phyloP scores from a whole-genome alignment of 257 asterid genomes.

The Gardenia jasminoides region DNA sequence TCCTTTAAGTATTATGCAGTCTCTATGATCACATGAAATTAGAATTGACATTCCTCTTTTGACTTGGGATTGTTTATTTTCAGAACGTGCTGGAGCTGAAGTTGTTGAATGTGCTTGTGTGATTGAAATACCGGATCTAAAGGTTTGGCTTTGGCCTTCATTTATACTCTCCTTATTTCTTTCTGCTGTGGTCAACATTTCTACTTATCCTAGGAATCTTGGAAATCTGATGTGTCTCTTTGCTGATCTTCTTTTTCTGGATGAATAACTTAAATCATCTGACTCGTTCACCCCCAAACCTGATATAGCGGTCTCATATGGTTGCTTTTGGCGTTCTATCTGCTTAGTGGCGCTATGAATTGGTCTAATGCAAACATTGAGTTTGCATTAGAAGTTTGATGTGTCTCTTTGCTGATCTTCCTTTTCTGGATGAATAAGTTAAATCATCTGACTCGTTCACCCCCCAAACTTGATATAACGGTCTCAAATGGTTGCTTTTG shows the following conservation, averaged over 20 bases:
- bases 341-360: not conserved
- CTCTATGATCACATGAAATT: not conserved
- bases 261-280: not conserved
- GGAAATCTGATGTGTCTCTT: not conserved
- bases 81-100: slow-evolving; percentile 78
- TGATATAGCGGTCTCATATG: not conserved
- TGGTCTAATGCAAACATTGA: not conserved
- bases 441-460: not conserved
- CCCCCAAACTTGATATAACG: not conserved
- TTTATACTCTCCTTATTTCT: not conserved
- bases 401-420: not conserved
- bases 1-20: not conserved
- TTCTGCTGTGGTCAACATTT: not conserved
- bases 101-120: slow-evolving; percentile 82
- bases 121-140: slow-evolving; percentile 69
- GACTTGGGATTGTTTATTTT: slow-evolving; percentile 18
- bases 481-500: not conserved
- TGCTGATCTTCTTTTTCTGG: not conserved
- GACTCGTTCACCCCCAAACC: not conserved
- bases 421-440: not conserved
- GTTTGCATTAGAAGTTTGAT: not conserved
- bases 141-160: slow-evolving; percentile 31
- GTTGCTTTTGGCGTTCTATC: not conserved
- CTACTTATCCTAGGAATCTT: not conserved
- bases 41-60: not conserved